A percentile compares a stretch with the other conserved stretches of the same genome.
These are phyloP conservation scores for Phytopythium aichiense DNA, from an alignment of 352 stramenopile species.

Conservation along the genomic window DNA sequence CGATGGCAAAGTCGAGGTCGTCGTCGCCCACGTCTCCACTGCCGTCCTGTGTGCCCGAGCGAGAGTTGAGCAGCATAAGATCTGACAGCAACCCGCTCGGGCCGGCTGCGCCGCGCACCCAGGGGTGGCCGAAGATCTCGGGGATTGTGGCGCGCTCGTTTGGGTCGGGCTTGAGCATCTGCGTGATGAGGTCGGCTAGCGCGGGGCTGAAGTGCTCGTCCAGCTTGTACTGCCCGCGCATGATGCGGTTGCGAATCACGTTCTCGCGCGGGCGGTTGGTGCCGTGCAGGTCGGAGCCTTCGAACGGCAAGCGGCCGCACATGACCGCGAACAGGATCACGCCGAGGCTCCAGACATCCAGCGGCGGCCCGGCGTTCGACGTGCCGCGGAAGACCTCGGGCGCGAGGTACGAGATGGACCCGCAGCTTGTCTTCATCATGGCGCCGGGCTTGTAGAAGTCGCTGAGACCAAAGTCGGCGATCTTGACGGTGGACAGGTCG, in stretches of 20 bases:
- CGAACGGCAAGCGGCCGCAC: slow-evolving; percentile 78
- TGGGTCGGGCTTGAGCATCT: slow-evolving; percentile 80
- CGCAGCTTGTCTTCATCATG: slow-evolving; percentile 87
- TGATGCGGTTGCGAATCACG: slow-evolving; percentile 83
- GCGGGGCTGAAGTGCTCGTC: slow-evolving; percentile 68
- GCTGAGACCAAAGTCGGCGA: slow-evolving; percentile 85
- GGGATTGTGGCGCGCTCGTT: slow-evolving; percentile 78
- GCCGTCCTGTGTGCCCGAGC: slow-evolving; percentile 14
- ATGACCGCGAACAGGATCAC: slow-evolving; percentile 87
- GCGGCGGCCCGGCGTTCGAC: slow-evolving; percentile 75
- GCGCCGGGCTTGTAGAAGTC: slow-evolving; percentile 87
- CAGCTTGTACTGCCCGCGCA: slow-evolving; percentile 83
- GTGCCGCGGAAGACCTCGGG: slow-evolving; percentile 86
- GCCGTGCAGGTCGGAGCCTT: slow-evolving; percentile 71
- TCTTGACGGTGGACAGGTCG: slow-evolving; percentile 79
- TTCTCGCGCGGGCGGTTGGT: slow-evolving; percentile 74
- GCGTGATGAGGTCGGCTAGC: slow-evolving; percentile 62
- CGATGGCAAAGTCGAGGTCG: slow-evolving; percentile 45
- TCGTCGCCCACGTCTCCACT: slow-evolving; percentile 30
- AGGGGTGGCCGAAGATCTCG: slow-evolving; percentile 83
- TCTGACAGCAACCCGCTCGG: slow-evolving; percentile 23
- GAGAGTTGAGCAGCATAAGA: slow-evolving; percentile 4
- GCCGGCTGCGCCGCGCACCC: slow-evolving; percentile 49
- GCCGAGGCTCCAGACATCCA: slow-evolving; percentile 90
- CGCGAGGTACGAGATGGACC: slow-evolving; percentile 83